Percentiles rank a stretch among this genome's conserved stretches.
Evolutionary conservation across 768 basidiomycete species (phyloP).

Genomic region (Pluteus cervinus): DNA sequence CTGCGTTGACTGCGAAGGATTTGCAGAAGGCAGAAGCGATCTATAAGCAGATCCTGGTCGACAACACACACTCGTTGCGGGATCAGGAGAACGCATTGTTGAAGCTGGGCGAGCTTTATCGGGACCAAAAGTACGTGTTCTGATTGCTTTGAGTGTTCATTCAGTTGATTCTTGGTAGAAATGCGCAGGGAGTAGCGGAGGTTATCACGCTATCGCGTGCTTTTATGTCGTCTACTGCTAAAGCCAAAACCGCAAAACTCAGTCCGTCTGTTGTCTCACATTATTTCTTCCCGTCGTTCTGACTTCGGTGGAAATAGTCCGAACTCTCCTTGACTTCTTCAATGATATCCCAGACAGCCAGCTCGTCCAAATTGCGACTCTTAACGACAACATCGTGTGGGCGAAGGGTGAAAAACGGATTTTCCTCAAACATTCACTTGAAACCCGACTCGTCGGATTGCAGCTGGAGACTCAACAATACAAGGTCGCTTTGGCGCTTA

Average conservation of each 20-base stretch:
- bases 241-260: constrained; percentile 95
- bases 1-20: constrained; percentile 34
- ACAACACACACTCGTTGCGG: constrained; percentile 51
- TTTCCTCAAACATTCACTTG: constrained; percentile 91
- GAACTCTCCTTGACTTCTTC: constrained; percentile 92
- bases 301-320: constrained; percentile 45
- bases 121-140: constrained; percentile 69
- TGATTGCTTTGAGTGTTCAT: not conserved
- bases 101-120: constrained; percentile 81
- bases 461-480: constrained; percentile 73
- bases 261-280: constrained; percentile 42
- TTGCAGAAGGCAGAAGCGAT: constrained; percentile 63
- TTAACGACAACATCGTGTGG: constrained; percentile 90
- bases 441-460: constrained; percentile 81
- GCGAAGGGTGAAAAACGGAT: constrained; percentile 88
- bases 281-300: not conserved
- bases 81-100: constrained; percentile 84
- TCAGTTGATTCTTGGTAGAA: constrained; percentile 37
- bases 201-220: constrained; percentile 78
- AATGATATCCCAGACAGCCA: constrained; percentile 68
- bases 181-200: constrained; percentile 79
- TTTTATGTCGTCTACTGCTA: constrained; percentile 92
- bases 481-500: constrained; percentile 73
- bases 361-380: constrained; percentile 74
- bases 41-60: constrained; percentile 63